Base-by-base conservation (phyloP, 371 early-diverging fungal genomes). In the Dichotomocladium elegans region DNA sequence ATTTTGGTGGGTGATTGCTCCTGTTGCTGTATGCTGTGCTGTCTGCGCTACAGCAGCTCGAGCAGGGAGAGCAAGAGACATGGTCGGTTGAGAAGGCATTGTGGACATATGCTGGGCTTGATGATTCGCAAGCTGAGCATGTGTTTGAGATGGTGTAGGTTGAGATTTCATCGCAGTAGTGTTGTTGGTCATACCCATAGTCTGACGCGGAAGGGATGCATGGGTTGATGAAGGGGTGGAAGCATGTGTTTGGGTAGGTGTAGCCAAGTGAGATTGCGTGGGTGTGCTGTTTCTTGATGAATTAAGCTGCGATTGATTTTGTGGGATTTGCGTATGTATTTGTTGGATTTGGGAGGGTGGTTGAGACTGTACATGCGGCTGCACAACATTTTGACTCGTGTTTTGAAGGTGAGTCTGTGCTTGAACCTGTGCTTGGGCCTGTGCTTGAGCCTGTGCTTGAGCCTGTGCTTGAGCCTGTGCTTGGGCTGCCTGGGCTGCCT, bases 241-340 rank as follows among this genome's bases (percentile, higher is more conserved):
- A 3, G 66, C 57, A 33, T 71, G 72, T 29, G 71, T 51, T 24
- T 70, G 80, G 17, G 73, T 77, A 7, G 75, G 57, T 2, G 63
- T 57, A 55, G 64, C 62, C 14, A 75, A 71, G 12, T 63, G 72
- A 3, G 64, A 52, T 42, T 64, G 74, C 26, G 68, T 68, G 12
- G 61, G 64, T n/a, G 49, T 56, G 9, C 40, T 31, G 31, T 24
- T 43, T 34, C 49, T 30, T 22, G 48, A 56, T 26, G 56, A 29
- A 17, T 42, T 29, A n/a, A 22, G 43, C 22, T 64, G 73, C 45
- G 63, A 61, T 58, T 67, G 74, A 15, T 62, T 57, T 31, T 49
- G 48, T 2, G 51, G 60, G n/a, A n/a, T n/a, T n/a, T n/a, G n/a
- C n/a, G n/a, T n/a, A n/a, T n/a, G n/a, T n/a, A n/a, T n/a, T n/a